Conservation (phyloP, 2,329 filamentous ascomycete genomes). For the Apiospora koreana region DNA sequence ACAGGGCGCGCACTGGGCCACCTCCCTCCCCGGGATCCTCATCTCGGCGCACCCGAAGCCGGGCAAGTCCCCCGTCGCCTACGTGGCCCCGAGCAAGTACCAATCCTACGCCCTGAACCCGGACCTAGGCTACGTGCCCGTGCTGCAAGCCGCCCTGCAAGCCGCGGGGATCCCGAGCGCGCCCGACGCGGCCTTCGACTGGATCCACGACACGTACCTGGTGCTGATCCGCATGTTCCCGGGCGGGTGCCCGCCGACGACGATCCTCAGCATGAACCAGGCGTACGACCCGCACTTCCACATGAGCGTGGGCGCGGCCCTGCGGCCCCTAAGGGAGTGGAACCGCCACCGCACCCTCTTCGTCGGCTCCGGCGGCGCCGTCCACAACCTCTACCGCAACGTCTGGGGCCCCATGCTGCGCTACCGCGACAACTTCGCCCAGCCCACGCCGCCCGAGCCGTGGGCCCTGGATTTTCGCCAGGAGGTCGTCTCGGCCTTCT, state of each 20-base stretch:
- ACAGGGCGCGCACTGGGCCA: constrained; percentile 68
- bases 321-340: constrained; percentile 52
- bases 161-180: constrained; percentile 54
- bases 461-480: constrained; percentile 68
- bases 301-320: constrained; percentile 55
- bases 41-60: constrained; percentile 62
- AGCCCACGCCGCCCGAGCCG: constrained; percentile 56
- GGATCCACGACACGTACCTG: constrained; percentile 73
- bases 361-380: constrained; percentile 61
- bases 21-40: constrained; percentile 55
- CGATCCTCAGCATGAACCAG: constrained; percentile 46
- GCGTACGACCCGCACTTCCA: constrained; percentile 43
- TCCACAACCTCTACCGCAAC: constrained; percentile 72
- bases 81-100: constrained; percentile 67
- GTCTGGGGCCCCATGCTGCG: constrained; percentile 64
- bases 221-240: constrained; percentile 73
- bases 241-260: constrained; percentile 63
- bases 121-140: constrained; percentile 54
- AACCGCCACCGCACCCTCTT: constrained; percentile 54
- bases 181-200: constrained; percentile 60
- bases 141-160: constrained; percentile 51
- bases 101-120: constrained; percentile 60
- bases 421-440: constrained; percentile 64
- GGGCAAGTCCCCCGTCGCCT: constrained; percentile 64
- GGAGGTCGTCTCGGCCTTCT: constrained; percentile 61